A percentile compares a stretch with the other conserved stretches of the same genome.
Evolutionary conservation across 495 filamentous ascomycete species (phyloP).

Genomic region (Parmelia sp.): DNA sequence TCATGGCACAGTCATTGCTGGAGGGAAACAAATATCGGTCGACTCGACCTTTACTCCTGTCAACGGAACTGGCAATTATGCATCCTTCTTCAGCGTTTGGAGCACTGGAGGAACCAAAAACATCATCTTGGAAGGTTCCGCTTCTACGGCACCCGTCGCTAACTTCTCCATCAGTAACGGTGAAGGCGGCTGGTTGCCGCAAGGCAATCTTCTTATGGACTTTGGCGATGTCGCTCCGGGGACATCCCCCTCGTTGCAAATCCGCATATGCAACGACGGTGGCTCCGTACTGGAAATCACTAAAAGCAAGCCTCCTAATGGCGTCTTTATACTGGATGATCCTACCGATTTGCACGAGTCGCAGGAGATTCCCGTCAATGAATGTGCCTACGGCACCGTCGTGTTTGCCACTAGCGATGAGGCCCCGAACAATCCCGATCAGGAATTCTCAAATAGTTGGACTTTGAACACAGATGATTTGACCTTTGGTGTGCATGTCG

Average conservation of each 20-base stretch:
- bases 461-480: conserved; percentile 1
- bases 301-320: conserved; percentile 31
- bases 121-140: conserved; percentile 20
- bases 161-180: conserved; percentile 26
- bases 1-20: neutral
- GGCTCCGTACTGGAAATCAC: conserved; percentile 30
- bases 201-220: conserved; percentile 26
- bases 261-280: conserved; percentile 32
- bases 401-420: neutral
- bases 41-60: neutral
- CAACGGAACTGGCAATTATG: neutral
- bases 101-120: neutral
- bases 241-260: conserved; percentile 19
- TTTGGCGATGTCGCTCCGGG: conserved; percentile 30
- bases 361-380: neutral
- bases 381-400: neutral
- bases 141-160: conserved; percentile 26
- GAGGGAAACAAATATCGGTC: neutral
- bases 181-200: conserved; percentile 28
- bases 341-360: neutral
- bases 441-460: neutral
- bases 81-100: neutral
- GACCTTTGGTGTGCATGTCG: conserved; percentile 26
- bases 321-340: conserved; percentile 24
- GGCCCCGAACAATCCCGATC: neutral